Percentiles rank a stretch among this genome's conserved stretches.
Evolutionary conservation across 148 eudicot species (phyloP).

Genomic region (Cornus kousa): DNA sequence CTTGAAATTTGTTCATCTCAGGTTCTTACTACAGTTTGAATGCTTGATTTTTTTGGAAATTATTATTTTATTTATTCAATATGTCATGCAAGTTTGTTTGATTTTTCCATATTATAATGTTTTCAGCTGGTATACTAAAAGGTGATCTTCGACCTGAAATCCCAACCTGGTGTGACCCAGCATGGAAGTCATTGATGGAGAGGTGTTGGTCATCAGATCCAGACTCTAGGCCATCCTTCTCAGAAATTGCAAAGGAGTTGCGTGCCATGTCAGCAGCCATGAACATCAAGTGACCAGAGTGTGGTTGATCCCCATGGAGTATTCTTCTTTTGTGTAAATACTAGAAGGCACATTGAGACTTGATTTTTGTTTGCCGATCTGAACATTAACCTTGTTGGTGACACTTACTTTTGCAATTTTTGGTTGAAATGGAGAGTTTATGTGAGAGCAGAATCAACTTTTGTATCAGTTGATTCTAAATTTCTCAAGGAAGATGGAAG

Average conservation of each 20-base stretch:
- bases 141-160: conserved; percentile 36
- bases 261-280: conserved; percentile 23
- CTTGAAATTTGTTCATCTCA: neutral
- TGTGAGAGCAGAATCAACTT: too few relatives aligned
- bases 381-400: neutral
- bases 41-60: too few relatives aligned
- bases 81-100: neutral
- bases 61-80: neutral
- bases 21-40: too few relatives aligned
- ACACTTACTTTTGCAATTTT: too few relatives aligned
- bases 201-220: conserved; percentile 43
- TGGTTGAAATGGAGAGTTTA: too few relatives aligned
- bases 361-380: neutral
- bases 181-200: conserved; percentile 53
- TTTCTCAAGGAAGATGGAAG: too few relatives aligned
- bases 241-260: conserved; percentile 26
- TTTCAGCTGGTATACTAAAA: conserved; percentile 39
- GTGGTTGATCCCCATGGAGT: neutral
- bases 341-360: conserved; percentile 14
- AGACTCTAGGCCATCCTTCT: conserved; percentile 22
- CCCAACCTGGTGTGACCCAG: conserved; percentile 44
- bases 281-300: conserved; percentile 23
- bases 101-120: neutral
- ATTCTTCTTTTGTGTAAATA: conserved; percentile 6
- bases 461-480: too few relatives aligned